Evolutionary conservation across 768 basidiomycete species (phyloP).

Genomic region (Mycena sanguinolenta): DNA sequence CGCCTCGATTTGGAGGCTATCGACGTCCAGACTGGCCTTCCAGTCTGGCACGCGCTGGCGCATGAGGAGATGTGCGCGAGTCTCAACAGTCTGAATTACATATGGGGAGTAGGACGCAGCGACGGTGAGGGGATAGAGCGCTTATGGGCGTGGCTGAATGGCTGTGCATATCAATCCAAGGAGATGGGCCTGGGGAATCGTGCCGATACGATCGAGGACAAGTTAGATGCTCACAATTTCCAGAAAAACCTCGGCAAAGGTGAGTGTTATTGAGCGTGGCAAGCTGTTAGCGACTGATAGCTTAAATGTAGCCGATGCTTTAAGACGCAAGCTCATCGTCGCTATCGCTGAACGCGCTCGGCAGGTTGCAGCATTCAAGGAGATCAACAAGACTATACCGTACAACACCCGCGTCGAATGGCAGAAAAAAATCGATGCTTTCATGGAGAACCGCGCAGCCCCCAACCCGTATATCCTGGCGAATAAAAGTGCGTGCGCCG

Average conservation of each 20-base stretch:
- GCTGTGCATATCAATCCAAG: conserved; percentile 36
- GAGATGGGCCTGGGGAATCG: conserved; percentile 47
- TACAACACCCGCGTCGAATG: not conserved
- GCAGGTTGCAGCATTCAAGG: conserved; percentile 13
- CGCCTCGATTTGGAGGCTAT: not conserved
- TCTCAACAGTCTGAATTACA: conserved; percentile 27
- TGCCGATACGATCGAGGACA: conserved; percentile 44
- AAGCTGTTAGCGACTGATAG: too few relatives aligned
- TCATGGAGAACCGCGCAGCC: not conserved
- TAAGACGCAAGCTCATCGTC: conserved; percentile 22
- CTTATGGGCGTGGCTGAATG: conserved; percentile 45
- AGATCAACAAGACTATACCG: conserved; percentile 6
- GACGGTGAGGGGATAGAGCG: conserved; percentile 40
- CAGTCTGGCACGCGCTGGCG: conserved; percentile 32
- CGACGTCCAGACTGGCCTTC: conserved; percentile 14
- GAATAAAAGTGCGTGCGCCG: conserved; percentile 2
- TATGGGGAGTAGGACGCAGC: conserved; percentile 23
- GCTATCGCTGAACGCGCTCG: conserved; percentile 23
- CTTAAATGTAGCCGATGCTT: not conserved
- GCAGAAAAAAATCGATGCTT: conserved; percentile 13
- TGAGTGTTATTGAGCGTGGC: too few relatives aligned
- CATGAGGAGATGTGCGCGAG: conserved; percentile 32
- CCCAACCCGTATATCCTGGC: conserved; percentile 19
- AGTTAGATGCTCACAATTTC: conserved; percentile 38
- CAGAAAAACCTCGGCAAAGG: conserved; percentile 29